Base-by-base conservation (phyloP, 2,329 filamentous ascomycete species). In the Sporothrix globosa region DNA sequence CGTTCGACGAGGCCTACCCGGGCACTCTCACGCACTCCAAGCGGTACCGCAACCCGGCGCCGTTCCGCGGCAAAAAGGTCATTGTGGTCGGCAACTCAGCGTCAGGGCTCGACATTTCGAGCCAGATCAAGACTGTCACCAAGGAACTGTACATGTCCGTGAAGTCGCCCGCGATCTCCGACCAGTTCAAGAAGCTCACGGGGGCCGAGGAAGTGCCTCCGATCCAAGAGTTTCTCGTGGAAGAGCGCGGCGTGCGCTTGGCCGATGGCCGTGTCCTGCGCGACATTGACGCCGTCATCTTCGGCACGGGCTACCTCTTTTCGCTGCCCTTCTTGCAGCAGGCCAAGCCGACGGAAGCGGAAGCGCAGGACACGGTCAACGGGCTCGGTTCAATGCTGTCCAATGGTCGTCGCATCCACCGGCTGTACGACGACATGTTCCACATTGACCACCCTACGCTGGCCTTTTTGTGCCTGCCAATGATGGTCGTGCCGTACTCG, bases 231-330 rank as follows among this genome's bases (percentile, higher is more conserved):
- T 91, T 83, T 74, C 79, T 84, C 14, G 77, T 82, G 0, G 79
- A 84, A 3, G 81, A 85, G 67, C 84, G 88, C 73, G 88, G 86
- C 3, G 84, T 93, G 1, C 80, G 83, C n/a, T 91, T 93, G 70
- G 81, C 82, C 61, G 86, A 92, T 75, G 90, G 90, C 0, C 83
- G 83, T 0, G 77, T 90, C 11, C 91, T 93, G 76, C 81, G 81
- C 3, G 82, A 89, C 46, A 80, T 98, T 70, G 94, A 97, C 76
- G 86, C 88, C 1, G 82, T 97, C 6, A 78, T 98, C 39, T 97
- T 95, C 79, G 94, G 92, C 78, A 97, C 95, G 0, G 95, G 95
- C 0, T 98, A 96, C 76, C 87, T 97, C 70, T 97, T 92, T 80
- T 89, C 90, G 5, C 91, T 91, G 71, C 93, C 93, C 0, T 97